Evolutionary conservation across 129 eudicot genomes (phyloP).

Genomic region (Centella asiatica): DNA sequence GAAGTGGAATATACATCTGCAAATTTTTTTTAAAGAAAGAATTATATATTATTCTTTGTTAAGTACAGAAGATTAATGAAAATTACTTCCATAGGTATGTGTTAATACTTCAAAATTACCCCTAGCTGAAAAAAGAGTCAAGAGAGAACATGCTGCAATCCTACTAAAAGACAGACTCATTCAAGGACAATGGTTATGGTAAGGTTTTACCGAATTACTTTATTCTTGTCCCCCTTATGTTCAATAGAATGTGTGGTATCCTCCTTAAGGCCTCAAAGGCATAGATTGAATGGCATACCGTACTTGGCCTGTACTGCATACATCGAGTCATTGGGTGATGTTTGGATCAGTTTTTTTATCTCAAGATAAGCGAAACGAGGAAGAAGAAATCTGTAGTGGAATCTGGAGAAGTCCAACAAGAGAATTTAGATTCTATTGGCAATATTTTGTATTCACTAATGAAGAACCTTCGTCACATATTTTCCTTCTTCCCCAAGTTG

Average conservation of each 20-base stretch:
- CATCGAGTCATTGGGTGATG: no score
- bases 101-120: slow-evolving; percentile 31
- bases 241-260: background rate
- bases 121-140: slow-evolving; percentile 55
- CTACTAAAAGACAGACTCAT: slow-evolving; percentile 53
- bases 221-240: background rate
- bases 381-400: no score
- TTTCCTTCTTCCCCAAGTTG: no score
- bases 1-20: no score
- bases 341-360: no score
- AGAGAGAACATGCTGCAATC: slow-evolving; percentile 50
- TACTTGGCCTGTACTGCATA: background rate
- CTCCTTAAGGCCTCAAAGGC: no score
- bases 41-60: no score
- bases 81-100: slow-evolving; percentile 54
- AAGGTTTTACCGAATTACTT: slow-evolving; percentile 16
- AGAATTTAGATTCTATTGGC: background rate
- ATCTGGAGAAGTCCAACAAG: no score
- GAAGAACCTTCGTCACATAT: no score
- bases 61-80: slow-evolving; percentile 4
- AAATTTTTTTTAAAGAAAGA: no score
- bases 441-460: background rate
- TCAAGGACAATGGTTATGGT: slow-evolving; percentile 86
- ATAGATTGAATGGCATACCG: background rate
- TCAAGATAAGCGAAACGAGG: no score